Evolutionary conservation across 345 rosid genomes (phyloP), one percentile per base, ranked within the genome.

Genomic region (Citrus hindsii): DNA sequence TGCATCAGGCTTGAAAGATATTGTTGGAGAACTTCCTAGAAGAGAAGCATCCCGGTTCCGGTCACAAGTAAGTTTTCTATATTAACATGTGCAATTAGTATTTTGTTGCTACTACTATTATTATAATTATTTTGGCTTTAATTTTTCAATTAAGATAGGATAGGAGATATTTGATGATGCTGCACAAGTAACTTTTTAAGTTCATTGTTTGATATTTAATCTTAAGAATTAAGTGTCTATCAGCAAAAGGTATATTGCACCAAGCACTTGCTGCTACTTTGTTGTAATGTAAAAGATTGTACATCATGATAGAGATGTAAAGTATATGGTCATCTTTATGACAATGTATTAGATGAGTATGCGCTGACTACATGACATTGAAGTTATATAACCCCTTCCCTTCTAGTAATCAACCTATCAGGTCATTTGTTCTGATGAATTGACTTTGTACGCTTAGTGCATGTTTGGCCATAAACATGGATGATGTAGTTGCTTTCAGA

Each of bases 1-100:
- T 80, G 67, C 58, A 67, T 73, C 91, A 96, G 98, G 98, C 76
- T 81, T 96, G 81, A 94, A 91, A 82, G 97, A 92, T 83, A 70
- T 87, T 71, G 83, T 94, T 64, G 76, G 80, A 76, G 98, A 92
- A 68, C 83, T 96, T 76, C 98, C 98, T 18, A 79, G 87, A 32
- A 89, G 97, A 84, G 97, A 92, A 84, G 97, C 98, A 81, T 97
- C 98, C 69, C 90, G 79, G 69, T 90, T 94, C 73, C 90, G 87
- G 67, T 81, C 92, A 28, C 93, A 89, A 80, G 98, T 92, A 83
- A 85, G 87, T 77, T 74, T 74, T 79, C 12, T 25, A 64, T 69
- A 53, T 71, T 56, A 67, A 46, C 65, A 24, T 10, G 60, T 9
- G 53, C 21, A 40, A 27, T 76, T 71, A 40, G 12, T 60, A 24